Conservation (phyloP, 2,329 filamentous ascomycete species). For the Microsporum audouinii region DNA sequence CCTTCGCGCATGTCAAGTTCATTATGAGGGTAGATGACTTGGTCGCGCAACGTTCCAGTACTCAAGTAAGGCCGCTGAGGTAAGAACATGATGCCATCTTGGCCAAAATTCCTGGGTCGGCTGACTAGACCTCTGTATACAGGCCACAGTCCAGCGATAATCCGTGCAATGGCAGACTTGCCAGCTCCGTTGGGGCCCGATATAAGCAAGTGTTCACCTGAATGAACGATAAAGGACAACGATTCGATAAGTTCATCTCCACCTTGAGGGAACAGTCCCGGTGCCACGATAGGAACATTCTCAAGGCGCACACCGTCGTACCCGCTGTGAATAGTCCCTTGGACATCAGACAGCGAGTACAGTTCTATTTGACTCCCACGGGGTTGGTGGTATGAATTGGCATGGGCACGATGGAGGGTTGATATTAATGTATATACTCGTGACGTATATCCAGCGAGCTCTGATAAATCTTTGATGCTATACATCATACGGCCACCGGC, state of each 20-base stretch:
- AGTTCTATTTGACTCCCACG: slow-evolving; percentile 60
- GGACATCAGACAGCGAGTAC: slow-evolving; percentile 80
- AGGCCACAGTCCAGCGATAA: slow-evolving; percentile 89
- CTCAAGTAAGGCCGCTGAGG: slow-evolving; percentile 88
- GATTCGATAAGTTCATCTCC: slow-evolving; percentile 86
- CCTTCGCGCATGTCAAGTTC: slow-evolving; percentile 85
- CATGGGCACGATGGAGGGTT: slow-evolving; percentile 85
- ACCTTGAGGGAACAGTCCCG: slow-evolving; percentile 73
- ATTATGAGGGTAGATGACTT: slow-evolving; percentile 95
- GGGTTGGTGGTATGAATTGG: slow-evolving; percentile 68
- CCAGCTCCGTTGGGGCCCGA: slow-evolving; percentile 91
- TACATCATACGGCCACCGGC: slow-evolving; percentile 99
- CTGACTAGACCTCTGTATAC: slow-evolving; percentile 88
- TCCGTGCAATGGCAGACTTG: slow-evolving; percentile 76
- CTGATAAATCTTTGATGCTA: slow-evolving; percentile 93
- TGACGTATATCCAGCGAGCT: slow-evolving; percentile 90
- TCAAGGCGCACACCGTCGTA: slow-evolving; percentile 92
- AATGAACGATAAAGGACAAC: slow-evolving; percentile 76
- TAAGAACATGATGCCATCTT: slow-evolving; percentile 96
- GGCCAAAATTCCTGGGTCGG: slow-evolving; percentile 64
- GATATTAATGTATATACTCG: slow-evolving; percentile 92
- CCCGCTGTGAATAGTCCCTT: slow-evolving; percentile 86
- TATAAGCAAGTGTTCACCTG: slow-evolving; percentile 86
- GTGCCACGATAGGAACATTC: slow-evolving; percentile 84
- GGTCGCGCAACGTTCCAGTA: slow-evolving; percentile 84